Evolutionary conservation across 352 stramenopile genomes (phyloP).

Genomic region (Phytopythium boreale): DNA sequence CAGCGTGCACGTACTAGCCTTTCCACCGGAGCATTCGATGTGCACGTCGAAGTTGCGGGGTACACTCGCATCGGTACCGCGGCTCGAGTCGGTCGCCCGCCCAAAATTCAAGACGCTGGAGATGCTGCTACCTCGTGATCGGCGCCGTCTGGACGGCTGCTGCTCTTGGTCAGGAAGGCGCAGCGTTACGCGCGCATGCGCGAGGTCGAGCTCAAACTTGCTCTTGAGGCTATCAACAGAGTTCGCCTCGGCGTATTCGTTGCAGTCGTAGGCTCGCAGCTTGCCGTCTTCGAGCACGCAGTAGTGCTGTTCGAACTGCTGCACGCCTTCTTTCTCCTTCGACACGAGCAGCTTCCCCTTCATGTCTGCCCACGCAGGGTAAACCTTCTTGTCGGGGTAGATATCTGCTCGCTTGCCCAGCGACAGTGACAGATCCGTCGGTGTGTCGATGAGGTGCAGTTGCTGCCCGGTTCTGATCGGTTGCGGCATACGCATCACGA

Average conservation of each 20-base stretch:
- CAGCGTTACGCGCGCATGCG: constrained; percentile 29
- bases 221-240: constrained; percentile 1
- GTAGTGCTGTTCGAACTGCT: constrained; percentile 32
- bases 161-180: constrained; percentile 26
- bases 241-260: constrained; percentile 8
- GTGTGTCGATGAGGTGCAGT: constrained; percentile 50
- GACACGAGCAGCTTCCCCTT: constrained; percentile 29
- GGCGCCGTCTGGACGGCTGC: background rate
- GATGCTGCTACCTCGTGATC: background rate
- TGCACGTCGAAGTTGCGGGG: constrained; percentile 3
- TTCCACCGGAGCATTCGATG: background rate
- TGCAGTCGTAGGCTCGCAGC: constrained; percentile 29
- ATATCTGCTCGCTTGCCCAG: constrained; percentile 28
- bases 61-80: background rate
- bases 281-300: constrained; percentile 31
- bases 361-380: constrained; percentile 25
- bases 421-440: constrained; percentile 39
- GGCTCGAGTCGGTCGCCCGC: background rate
- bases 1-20: constrained; percentile 16
- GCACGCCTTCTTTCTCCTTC: constrained; percentile 1
- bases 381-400: constrained; percentile 21
- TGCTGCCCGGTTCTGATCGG: constrained; percentile 54
- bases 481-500: too few relatives aligned
- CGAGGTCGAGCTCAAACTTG: constrained; percentile 39
- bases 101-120: constrained; percentile 5